phyloP scores from a whole-genome alignment of 2,329 filamentous ascomycete species.

The Alternaria incomplexa region DNA sequence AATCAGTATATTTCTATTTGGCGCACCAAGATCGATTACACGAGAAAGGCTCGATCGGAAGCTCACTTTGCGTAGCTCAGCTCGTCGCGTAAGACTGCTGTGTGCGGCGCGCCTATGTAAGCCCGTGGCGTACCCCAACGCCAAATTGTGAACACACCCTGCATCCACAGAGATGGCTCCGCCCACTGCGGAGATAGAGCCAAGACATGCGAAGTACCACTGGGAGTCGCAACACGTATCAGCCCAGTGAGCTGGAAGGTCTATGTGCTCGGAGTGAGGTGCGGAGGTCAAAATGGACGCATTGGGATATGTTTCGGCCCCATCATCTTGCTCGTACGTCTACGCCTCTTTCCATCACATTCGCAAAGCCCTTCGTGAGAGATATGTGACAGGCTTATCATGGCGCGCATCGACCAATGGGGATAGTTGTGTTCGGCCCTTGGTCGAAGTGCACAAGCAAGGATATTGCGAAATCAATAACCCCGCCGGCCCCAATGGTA shows the following conservation, averaged over 20 bases:
- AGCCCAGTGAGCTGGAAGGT: neutral
- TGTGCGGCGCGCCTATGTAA: slow-evolving; percentile 1
- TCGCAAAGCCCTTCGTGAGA: neutral
- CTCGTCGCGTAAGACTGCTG: neutral
- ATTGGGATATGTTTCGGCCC: neutral
- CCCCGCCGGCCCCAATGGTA: neutral
- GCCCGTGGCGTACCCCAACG: slow-evolving; percentile 6
- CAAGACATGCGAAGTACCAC: neutral
- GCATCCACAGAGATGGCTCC: neutral
- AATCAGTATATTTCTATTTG: neutral
- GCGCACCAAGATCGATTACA: neutral
- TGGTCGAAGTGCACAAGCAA: neutral
- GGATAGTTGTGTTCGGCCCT: neutral
- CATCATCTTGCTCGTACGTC: neutral
- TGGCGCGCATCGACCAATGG: neutral
- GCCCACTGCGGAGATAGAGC: neutral
- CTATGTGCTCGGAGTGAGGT: neutral
- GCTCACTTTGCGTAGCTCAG: neutral
- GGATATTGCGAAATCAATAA: neutral
- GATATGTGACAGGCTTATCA: neutral
- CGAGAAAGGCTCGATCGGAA: neutral
- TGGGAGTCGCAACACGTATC: neutral
- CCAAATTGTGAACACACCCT: neutral
- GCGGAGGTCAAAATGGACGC: neutral
- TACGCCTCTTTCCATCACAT: neutral